A percentile compares a stretch with the other conserved stretches of the same genome.
These are phyloP conservation scores for Poteriospumella lacustris DNA, from an alignment of 108 stramenopile genomes.

Conservation along the genomic window DNA sequence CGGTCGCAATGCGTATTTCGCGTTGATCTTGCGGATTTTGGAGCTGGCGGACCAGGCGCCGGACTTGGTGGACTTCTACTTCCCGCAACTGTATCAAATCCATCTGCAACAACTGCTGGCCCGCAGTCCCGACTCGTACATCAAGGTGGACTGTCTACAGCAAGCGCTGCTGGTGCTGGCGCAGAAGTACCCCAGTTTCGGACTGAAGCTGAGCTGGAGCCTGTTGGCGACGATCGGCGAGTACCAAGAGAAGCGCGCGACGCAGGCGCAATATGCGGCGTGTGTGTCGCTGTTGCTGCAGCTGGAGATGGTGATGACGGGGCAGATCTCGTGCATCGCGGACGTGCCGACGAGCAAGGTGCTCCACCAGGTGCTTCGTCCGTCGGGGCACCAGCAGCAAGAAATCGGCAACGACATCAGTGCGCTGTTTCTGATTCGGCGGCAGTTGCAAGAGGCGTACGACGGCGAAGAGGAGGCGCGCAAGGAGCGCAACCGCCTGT, in stretches of 20 bases:
- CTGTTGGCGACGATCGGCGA: conserved; percentile 9
- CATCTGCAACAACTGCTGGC: background rate
- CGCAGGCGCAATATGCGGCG: conserved; percentile 15
- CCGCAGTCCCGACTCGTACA: background rate
- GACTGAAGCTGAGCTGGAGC: conserved; percentile 5
- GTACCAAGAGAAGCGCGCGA: conserved; percentile 1
- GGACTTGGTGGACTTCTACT: conserved; percentile 22
- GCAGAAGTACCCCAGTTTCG: conserved; percentile 16
- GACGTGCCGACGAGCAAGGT: background rate
- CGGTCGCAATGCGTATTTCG: background rate
- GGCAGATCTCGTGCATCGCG: background rate
- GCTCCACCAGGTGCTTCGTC: background rate
- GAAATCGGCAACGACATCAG: background rate
- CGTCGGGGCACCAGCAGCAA: background rate
- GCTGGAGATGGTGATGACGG: conserved; percentile 5
- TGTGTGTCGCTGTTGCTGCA: conserved; percentile 19
- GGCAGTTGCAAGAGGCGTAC: background rate
- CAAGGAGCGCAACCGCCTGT: background rate
- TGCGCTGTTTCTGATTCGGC: background rate
- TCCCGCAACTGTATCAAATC: conserved; percentile 21
- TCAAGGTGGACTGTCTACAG: background rate
- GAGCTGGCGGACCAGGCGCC: conserved; percentile 12
- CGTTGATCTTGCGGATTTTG: conserved; percentile 5
- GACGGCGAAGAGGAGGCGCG: background rate
- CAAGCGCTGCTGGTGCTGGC: conserved; percentile 16